Conservation (phyloP, 2,329 filamentous ascomycete species). For the Scedosporium boydii region DNA sequence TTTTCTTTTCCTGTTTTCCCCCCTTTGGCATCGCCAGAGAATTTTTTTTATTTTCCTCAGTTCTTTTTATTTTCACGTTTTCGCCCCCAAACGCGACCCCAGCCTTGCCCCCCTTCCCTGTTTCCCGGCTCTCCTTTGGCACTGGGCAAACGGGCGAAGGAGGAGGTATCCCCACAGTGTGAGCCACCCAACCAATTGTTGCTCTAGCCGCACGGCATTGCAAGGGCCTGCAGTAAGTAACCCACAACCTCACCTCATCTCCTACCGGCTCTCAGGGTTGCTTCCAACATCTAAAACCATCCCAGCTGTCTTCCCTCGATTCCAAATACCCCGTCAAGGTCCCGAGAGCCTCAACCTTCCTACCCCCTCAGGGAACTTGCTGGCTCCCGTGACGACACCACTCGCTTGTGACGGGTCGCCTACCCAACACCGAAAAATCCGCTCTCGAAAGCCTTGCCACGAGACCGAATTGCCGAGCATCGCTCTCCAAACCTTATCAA, state of each 20-base stretch:
- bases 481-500: not conserved
- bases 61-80: not conserved
- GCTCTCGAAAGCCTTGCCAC: not conserved
- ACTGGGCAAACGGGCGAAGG: not conserved
- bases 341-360: not conserved
- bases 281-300: constrained; percentile 7
- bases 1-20: not conserved
- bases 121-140: too few species aligned
- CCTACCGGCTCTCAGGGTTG: constrained; percentile 5
- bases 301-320: constrained; percentile 9
- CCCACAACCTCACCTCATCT: constrained; percentile 8
- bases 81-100: not conserved
- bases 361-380: not conserved
- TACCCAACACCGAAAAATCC: not conserved
- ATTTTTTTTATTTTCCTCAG: not conserved
- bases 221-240: constrained; percentile 6
- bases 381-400: not conserved
- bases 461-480: not conserved
- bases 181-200: not conserved
- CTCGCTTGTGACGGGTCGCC: not conserved
- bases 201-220: constrained; percentile 1
- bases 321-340: not conserved
- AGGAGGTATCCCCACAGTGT: constrained; percentile 5
- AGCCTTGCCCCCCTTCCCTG: not conserved
- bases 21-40: too few species aligned